Base-by-base conservation (phyloP, 2,329 filamentous ascomycete species). In the Exophiala phaeomuriformis region DNA sequence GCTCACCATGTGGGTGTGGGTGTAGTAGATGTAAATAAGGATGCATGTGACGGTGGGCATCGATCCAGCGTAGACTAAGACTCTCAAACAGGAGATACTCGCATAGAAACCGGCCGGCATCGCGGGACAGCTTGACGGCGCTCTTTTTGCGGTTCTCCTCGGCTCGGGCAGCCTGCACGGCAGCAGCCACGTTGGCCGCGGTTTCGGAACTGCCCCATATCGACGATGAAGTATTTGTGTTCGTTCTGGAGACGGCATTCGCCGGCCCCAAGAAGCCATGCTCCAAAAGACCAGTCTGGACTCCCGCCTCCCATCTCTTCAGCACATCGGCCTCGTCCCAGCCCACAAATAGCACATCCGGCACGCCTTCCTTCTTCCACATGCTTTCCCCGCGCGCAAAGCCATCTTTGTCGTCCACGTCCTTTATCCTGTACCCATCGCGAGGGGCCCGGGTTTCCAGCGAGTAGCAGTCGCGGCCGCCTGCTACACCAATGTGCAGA, bases 401-500 rank as follows among this genome's bases (percentile, higher is more conserved):
- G 1, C 71, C 72, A 1, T 66, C 57, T 5, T 63, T 52, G 2
- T 75, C 81, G 61, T 90, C 82, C n/a, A 90, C 79, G 66, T 94
- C 89, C 19, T 72, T 72, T 62, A 84, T 77, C 12, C 72, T 70
- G 69, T 94, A 95, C 3, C 84, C 84, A 62, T 87, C 82, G 36
- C 86, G 78, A 64, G 87, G 84, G 0, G 79, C 88, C 35, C 79
- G 74, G 7, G 79, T 77, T 72, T 95, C 89, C 5, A 91, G 73
- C 7, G 80, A 78, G 67, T 91, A 94, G 62, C 80, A 81, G 63
- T 68, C 77, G 61, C 71, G 80, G 64, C 67, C 85, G 66, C 67
- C 73, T 0, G 88, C 86, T 78, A 94, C 89, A 58, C 89, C 89
- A 48, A 94, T 85, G 68, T 94, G 88, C 3, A 95, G 68, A 27